These are phyloP conservation scores for Podospora appendiculata DNA, from an alignment of 495 filamentous ascomycete genomes.

Conservation along the genomic window DNA sequence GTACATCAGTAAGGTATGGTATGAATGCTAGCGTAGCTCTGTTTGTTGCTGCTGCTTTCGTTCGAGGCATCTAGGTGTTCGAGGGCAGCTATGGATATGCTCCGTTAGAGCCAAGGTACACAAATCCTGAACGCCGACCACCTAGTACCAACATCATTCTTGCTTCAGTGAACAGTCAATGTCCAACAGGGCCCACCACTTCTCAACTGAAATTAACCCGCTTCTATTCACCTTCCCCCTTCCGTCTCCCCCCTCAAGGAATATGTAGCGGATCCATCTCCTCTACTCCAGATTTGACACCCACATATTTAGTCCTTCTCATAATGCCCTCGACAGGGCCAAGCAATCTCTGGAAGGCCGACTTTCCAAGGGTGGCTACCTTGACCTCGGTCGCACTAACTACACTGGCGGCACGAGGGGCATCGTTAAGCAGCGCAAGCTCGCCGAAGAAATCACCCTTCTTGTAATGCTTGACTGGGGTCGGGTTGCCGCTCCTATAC, in stretches of 20 bases:
- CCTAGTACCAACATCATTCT: too few species aligned
- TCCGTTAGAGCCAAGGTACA: too few species aligned
- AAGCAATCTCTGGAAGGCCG: conserved; percentile 87
- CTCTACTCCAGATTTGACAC: conserved; percentile 45
- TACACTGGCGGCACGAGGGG: conserved; percentile 87
- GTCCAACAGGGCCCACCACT: neutral
- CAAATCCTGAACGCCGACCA: too few species aligned
- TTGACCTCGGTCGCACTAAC: conserved; percentile 77
- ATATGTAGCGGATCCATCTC: conserved; percentile 44
- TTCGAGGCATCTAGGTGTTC: too few species aligned
- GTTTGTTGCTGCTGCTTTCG: too few species aligned
- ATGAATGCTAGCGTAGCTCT: too few species aligned
- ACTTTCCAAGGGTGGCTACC: conserved; percentile 87
- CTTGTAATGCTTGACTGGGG: conserved; percentile 66
- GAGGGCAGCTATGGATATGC: too few species aligned
- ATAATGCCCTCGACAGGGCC: conserved; percentile 94
- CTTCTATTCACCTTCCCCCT: neutral
- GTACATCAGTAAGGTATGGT: too few species aligned
- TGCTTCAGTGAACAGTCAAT: too few species aligned
- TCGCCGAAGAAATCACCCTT: conserved; percentile 98
- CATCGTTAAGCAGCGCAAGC: conserved; percentile 85
- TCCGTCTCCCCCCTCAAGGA: conserved; percentile 3
- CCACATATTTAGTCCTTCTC: conserved; percentile 59
- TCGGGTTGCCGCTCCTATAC: conserved; percentile 55
- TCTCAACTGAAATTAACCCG: neutral